Evolutionary conservation across 768 basidiomycete genomes (phyloP).

Genomic region (Mycena vulgaris): DNA sequence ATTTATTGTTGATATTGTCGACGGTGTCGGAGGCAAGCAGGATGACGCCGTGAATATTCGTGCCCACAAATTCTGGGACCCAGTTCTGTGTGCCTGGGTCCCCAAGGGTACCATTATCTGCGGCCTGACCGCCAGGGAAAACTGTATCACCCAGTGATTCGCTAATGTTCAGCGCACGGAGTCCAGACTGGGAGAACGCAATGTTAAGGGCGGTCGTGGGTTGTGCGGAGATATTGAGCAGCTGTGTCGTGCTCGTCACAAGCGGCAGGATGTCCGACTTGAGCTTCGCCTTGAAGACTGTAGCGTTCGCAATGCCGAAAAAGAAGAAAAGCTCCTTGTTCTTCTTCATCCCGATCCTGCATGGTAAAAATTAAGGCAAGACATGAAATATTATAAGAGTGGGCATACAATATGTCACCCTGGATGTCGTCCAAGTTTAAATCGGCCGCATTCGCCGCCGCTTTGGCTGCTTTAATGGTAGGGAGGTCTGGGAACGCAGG

Average conservation of each 20-base stretch:
- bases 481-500: constrained; percentile 25
- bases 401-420: constrained; percentile 60
- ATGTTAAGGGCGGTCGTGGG: constrained; percentile 41
- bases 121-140: constrained; percentile 34
- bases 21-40: constrained; percentile 39
- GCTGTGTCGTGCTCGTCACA: constrained; percentile 37
- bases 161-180: constrained; percentile 29
- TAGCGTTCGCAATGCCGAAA: constrained; percentile 38
- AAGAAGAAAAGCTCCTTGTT: constrained; percentile 43
- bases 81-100: constrained; percentile 37
- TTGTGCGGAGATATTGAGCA: constrained; percentile 24
- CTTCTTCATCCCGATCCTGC: constrained; percentile 43
- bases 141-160: constrained; percentile 31
- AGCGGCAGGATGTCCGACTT: constrained; percentile 25
- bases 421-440: constrained; percentile 60
- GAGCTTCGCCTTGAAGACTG: constrained; percentile 39
- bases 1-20: constrained; percentile 19
- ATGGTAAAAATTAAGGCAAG: background rate
- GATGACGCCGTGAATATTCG: constrained; percentile 40
- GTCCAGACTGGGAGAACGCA: constrained; percentile 41
- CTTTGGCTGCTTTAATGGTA: constrained; percentile 12
- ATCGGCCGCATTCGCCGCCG: constrained; percentile 25
- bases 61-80: constrained; percentile 32
- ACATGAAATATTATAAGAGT: background rate
- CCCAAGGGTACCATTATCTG: constrained; percentile 19